Evolutionary conservation across 2,329 filamentous ascomycete species (phyloP).

Genomic region (Cladorrhinum sp.): DNA sequence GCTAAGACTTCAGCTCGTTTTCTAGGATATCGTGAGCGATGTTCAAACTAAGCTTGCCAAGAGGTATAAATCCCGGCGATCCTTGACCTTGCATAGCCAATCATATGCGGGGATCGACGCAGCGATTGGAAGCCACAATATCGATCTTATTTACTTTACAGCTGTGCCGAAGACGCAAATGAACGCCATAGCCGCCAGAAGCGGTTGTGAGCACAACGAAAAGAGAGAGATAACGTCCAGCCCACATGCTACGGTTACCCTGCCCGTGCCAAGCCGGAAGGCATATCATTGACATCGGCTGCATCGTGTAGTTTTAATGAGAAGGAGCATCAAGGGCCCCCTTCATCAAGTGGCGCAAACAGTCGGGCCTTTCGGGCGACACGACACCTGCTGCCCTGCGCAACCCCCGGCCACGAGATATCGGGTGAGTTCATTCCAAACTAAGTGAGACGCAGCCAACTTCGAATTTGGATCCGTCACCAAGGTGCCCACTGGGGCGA

Average conservation of each 20-base stretch:
- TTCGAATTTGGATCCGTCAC: background rate
- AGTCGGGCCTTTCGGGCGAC: conserved; percentile 12
- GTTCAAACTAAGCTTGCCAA: conserved; percentile 10
- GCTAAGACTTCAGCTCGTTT: conserved; percentile 9
- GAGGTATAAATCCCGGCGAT: conserved; percentile 2
- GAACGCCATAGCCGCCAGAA: background rate
- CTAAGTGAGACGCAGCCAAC: background rate
- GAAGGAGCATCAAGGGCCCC: background rate
- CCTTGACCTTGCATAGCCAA: background rate
- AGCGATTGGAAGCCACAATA: background rate
- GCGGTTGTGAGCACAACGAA: background rate
- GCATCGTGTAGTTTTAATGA: background rate
- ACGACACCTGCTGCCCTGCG: background rate
- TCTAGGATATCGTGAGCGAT: conserved; percentile 3
- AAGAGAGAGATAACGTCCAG: background rate
- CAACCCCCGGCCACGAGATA: background rate
- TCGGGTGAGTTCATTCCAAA: conserved; percentile 4
- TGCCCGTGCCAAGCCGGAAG: conserved; percentile 3
- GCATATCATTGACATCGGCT: background rate
- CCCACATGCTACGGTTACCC: background rate
- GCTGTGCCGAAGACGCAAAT: background rate
- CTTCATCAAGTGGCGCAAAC: background rate
- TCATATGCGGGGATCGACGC: conserved; percentile 7
- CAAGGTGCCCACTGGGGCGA: background rate
- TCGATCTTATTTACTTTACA: no score